A percentile compares a stretch with the other conserved stretches of the same genome.
Evolutionary conservation across 2,329 filamentous ascomycete species (phyloP).

Genomic region (Chrysosporium keratinophilum): DNA sequence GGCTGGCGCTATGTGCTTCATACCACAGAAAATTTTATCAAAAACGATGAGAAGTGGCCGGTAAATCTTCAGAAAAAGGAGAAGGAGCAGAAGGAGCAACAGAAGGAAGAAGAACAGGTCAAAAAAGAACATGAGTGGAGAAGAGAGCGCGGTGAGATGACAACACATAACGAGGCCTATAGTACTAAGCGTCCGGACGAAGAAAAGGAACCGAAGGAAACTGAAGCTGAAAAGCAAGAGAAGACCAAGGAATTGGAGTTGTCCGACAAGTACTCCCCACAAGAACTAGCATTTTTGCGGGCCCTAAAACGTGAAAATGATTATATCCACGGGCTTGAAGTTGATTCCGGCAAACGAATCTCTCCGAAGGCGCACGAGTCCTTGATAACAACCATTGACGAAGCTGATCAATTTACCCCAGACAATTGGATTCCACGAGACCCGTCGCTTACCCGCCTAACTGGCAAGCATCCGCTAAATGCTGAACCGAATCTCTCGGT

Average conservation of each 20-base stretch:
- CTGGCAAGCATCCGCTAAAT: constrained; percentile 46
- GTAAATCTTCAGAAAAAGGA: constrained; percentile 36
- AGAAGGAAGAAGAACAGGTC: constrained; percentile 18
- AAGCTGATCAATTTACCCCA: constrained; percentile 43
- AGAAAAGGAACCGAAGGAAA: constrained; percentile 5
- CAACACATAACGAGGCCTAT: constrained; percentile 32
- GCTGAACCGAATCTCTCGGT: constrained; percentile 37
- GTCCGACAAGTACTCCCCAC: constrained; percentile 29
- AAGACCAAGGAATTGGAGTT: constrained; percentile 24
- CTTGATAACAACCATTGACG: constrained; percentile 34
- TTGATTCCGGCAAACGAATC: constrained; percentile 36
- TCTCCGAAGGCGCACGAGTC: constrained; percentile 29
- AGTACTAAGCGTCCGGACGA: constrained; percentile 17
- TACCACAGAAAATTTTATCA: constrained; percentile 42
- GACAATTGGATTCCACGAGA: constrained; percentile 47
- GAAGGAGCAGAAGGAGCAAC: constrained; percentile 21
- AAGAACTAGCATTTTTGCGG: constrained; percentile 37
- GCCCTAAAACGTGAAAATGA: constrained; percentile 38
- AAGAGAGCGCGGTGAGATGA: constrained; percentile 24
- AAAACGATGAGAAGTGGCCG: constrained; percentile 41
- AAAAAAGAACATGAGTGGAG: constrained; percentile 23
- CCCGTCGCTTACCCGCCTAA: constrained; percentile 40
- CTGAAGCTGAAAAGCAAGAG: constrained; percentile 17
- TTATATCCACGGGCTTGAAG: constrained; percentile 32
- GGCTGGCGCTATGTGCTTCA: constrained; percentile 45